Percentiles rank a stretch among this genome's conserved stretches.
Evolutionary conservation across 352 stramenopile species (phyloP).

Genomic region (Phytophthora palmivora): DNA sequence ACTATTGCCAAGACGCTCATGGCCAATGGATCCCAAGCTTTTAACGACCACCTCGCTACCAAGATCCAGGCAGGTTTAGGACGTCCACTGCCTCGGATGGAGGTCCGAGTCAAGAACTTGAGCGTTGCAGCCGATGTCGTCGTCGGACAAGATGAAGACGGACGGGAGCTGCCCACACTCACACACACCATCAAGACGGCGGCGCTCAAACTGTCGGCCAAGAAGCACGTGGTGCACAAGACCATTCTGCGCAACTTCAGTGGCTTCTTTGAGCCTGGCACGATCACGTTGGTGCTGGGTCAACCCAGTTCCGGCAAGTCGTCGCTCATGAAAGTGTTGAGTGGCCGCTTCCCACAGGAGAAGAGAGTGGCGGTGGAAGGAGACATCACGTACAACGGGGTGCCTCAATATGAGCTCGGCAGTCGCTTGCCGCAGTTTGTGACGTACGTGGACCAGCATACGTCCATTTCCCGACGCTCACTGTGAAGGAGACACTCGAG

Average conservation of each 20-base stretch:
- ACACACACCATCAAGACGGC: conserved; percentile 37
- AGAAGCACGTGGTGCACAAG: conserved; percentile 40
- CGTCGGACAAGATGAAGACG: conserved; percentile 27
- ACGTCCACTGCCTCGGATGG: conserved; percentile 32
- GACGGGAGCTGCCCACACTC: conserved; percentile 47
- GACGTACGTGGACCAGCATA: conserved; percentile 56
- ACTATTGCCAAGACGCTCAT: conserved; percentile 29
- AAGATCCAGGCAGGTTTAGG: conserved; percentile 43
- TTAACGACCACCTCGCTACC: conserved; percentile 38
- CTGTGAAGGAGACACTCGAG: conserved; percentile 67
- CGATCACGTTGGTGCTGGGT: conserved; percentile 31
- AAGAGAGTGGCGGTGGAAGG: conserved; percentile 32
- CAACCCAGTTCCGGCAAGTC: conserved; percentile 37
- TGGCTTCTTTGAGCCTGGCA: conserved; percentile 31
- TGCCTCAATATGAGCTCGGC: conserved; percentile 16
- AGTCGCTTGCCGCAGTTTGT: conserved; percentile 53
- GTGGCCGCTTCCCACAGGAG: conserved; percentile 35
- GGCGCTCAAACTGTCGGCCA: conserved; percentile 28
- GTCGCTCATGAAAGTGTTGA: conserved; percentile 40
- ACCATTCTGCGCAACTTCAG: conserved; percentile 41
- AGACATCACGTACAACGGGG: conserved; percentile 46
- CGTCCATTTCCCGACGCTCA: conserved; percentile 59
- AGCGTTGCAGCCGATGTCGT: conserved; percentile 39
- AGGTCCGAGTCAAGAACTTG: conserved; percentile 40
- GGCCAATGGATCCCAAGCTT: conserved; percentile 32